Percentiles rank a stretch among this genome's conserved stretches.
Evolutionary conservation across 225 moss, liverwort and hornwort genomes (phyloP).

Genomic region (Bryoerythrophyllum caledonicum): DNA sequence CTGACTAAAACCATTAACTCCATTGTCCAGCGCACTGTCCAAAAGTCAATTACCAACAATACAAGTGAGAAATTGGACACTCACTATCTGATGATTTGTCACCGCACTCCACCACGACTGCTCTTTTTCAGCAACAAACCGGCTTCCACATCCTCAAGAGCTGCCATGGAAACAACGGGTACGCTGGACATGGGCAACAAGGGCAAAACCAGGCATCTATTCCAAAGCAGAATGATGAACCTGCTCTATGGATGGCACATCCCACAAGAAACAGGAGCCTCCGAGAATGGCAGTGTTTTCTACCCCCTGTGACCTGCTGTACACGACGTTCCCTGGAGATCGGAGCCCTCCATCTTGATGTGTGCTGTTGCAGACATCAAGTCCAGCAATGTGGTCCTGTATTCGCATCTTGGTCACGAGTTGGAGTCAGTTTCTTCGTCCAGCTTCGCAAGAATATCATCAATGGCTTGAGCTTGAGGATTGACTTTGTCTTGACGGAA

Average conservation of each 20-base stretch:
- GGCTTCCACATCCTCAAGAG: not conserved
- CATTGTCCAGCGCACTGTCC: not conserved
- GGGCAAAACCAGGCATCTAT: not conserved
- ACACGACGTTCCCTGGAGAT: not conserved
- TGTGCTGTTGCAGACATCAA: not conserved
- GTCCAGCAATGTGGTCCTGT: not conserved
- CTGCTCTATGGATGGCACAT: not conserved
- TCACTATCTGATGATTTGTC: not conserved
- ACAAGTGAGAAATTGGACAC: not conserved
- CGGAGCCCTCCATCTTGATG: not conserved
- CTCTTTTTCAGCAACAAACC: not conserved
- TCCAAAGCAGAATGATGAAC: no score
- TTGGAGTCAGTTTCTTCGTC: constrained; percentile 50
- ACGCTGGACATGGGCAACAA: not conserved
- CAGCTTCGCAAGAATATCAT: constrained; percentile 65
- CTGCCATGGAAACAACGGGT: not conserved
- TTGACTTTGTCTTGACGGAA: constrained; percentile 67
- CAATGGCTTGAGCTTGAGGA: constrained; percentile 62
- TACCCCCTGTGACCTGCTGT: not conserved
- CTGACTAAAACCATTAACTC: not conserved
- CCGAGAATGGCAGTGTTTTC: not conserved
- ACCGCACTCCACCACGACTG: not conserved
- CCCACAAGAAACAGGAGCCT: not conserved
- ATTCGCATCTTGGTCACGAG: not conserved
- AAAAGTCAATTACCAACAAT: not conserved